These are phyloP conservation scores for Pleurotus giganteus DNA, from an alignment of 768 basidiomycete genomes.

Conservation along the genomic window DNA sequence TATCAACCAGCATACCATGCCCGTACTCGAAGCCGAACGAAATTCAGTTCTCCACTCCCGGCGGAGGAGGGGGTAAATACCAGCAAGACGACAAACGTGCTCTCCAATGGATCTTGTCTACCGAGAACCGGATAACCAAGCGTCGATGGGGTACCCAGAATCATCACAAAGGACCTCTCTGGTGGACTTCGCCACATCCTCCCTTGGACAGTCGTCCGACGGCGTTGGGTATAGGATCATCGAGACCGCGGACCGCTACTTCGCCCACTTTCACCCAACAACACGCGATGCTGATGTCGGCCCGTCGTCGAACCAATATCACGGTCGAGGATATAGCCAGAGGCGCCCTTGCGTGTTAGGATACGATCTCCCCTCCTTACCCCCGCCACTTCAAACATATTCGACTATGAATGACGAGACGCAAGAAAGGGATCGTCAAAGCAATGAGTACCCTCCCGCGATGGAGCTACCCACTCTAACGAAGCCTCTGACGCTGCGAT, in stretches of 20 bases:
- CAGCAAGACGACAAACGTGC: too few species aligned
- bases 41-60: not conserved
- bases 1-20: not conserved
- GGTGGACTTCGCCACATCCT: slow-evolving; percentile 1
- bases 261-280: not conserved
- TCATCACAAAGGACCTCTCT: slow-evolving; percentile 12
- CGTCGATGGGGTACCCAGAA: slow-evolving; percentile 9
- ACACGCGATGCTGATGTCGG: not conserved
- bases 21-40: not conserved
- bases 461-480: not conserved
- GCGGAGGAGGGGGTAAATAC: too few species aligned
- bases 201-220: not conserved
- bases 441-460: not conserved
- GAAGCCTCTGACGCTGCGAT: not conserved
- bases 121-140: too few species aligned
- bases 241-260: not conserved
- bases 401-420: not conserved
- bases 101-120: too few species aligned
- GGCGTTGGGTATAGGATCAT: not conserved
- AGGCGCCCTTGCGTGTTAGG: too few species aligned
- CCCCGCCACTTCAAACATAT: not conserved
- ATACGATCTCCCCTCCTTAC: not conserved
- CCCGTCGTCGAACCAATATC: too few species aligned
- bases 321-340: too few species aligned
- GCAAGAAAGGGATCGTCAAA: not conserved